Evolutionary conservation across 352 stramenopile genomes (phyloP).

Genomic region (Pythium volutum): DNA sequence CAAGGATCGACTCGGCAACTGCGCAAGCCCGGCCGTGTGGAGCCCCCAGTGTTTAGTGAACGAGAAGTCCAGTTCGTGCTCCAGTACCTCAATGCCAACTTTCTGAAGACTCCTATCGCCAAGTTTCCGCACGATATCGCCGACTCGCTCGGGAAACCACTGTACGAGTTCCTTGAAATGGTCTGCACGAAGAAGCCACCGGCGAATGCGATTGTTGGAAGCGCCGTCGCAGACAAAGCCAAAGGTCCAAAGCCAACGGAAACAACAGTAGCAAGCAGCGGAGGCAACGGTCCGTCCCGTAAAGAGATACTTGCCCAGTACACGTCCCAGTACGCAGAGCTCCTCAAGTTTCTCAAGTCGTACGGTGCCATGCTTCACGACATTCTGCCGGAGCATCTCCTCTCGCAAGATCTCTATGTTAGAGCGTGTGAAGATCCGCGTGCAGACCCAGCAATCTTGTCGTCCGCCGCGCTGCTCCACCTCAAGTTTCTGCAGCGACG

Average conservation of each 20-base stretch:
- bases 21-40: background rate
- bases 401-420: slow-evolving; percentile 81
- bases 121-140: slow-evolving; percentile 82
- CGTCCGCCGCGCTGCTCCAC: slow-evolving; percentile 28
- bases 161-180: slow-evolving; percentile 90
- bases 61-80: slow-evolving; percentile 62
- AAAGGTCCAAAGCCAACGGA: slow-evolving; percentile 24
- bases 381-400: slow-evolving; percentile 74
- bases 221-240: slow-evolving; percentile 19
- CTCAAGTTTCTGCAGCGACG: slow-evolving; percentile 60
- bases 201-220: slow-evolving; percentile 26
- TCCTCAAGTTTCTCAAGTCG: slow-evolving; percentile 90
- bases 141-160: slow-evolving; percentile 61
- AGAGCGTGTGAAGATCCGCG: slow-evolving; percentile 66
- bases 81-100: slow-evolving; percentile 87
- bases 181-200: slow-evolving; percentile 87
- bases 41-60: slow-evolving; percentile 26
- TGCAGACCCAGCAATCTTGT: slow-evolving; percentile 44
- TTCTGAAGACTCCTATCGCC: slow-evolving; percentile 57
- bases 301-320: slow-evolving; percentile 58
- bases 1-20: background rate
- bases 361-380: slow-evolving; percentile 91
- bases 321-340: slow-evolving; percentile 73
- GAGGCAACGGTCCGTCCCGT: slow-evolving; percentile 32
- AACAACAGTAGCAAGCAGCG: background rate